Evolutionary conservation across 2,329 filamentous ascomycete species (phyloP).

Genomic region (Aspergillus alliaceus): DNA sequence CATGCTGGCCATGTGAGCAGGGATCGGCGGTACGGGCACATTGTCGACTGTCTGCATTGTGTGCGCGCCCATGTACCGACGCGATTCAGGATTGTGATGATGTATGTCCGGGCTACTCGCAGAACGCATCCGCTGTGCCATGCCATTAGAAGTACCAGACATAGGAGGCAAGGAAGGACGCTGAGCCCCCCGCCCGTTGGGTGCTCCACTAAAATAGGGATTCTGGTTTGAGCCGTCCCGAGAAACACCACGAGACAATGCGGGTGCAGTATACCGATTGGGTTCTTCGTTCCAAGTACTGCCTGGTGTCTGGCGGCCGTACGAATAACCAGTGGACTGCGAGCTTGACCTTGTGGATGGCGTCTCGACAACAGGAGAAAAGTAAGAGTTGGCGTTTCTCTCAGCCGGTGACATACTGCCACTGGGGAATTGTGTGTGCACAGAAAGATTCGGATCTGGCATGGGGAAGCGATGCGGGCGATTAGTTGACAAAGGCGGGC

Average conservation of each 20-base stretch:
- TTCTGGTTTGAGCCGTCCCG: conserved; percentile 69
- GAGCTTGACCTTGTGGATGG: conserved; percentile 58
- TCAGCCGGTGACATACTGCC: conserved; percentile 60
- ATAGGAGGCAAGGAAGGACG: conserved; percentile 79
- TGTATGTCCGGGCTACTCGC: conserved; percentile 96
- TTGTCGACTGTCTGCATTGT: conserved; percentile 53
- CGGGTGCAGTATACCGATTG: conserved; percentile 85
- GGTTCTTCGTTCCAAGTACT: conserved; percentile 70
- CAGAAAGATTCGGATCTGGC: conserved; percentile 62
- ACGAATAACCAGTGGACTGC: conserved; percentile 69
- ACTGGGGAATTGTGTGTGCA: conserved; percentile 63
- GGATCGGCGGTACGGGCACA: conserved; percentile 76
- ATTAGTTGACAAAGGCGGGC: conserved; percentile 40
- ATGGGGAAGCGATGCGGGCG: conserved; percentile 72
- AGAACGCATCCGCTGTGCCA: conserved; percentile 73
- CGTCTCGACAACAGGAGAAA: conserved; percentile 77
- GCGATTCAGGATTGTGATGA: conserved; percentile 55
- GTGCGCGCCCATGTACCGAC: conserved; percentile 55
- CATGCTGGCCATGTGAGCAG: conserved; percentile 64
- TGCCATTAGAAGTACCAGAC: conserved; percentile 55
- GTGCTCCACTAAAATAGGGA: conserved; percentile 62
- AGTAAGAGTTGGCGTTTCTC: conserved; percentile 78
- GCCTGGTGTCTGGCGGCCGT: conserved; percentile 72
- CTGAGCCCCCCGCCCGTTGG: conserved; percentile 58
- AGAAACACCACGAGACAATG: conserved; percentile 77